These are phyloP conservation scores for Trichoderma pleuroti DNA, from an alignment of 2,329 filamentous ascomycete genomes.

Conservation along the genomic window DNA sequence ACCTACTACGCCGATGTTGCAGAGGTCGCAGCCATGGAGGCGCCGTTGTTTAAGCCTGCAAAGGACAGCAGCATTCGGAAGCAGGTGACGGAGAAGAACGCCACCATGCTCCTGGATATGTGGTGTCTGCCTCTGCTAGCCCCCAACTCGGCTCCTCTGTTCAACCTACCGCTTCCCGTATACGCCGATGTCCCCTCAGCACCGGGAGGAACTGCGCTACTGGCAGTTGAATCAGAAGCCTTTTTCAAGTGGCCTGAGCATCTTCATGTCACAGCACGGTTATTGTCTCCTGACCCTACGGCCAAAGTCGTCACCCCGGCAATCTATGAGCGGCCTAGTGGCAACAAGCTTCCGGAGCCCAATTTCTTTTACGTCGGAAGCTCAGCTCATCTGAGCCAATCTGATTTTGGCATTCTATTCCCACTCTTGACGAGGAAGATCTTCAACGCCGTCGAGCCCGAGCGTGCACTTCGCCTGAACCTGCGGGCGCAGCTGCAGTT, in stretches of 20 bases:
- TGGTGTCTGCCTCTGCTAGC: constrained; percentile 73
- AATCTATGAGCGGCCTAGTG: constrained; percentile 42
- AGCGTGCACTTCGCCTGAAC: constrained; percentile 57
- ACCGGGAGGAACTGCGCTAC: constrained; percentile 55
- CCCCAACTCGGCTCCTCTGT: constrained; percentile 59
- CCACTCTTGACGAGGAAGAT: constrained; percentile 63
- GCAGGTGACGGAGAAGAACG: constrained; percentile 66
- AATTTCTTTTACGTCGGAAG: constrained; percentile 70
- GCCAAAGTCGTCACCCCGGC: constrained; percentile 40
- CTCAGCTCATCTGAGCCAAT: constrained; percentile 79
- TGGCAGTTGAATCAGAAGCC: constrained; percentile 70
- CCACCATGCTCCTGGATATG: constrained; percentile 71
- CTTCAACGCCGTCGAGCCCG: constrained; percentile 55
- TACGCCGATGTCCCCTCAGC: constrained; percentile 53
- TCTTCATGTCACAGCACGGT: constrained; percentile 62
- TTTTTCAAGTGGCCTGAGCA: constrained; percentile 78
- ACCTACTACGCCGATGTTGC: constrained; percentile 62
- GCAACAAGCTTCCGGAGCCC: constrained; percentile 47
- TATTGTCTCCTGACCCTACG: constrained; percentile 57
- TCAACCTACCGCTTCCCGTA: constrained; percentile 68
- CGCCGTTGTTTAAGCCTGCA: constrained; percentile 59
- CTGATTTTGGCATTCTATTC: constrained; percentile 79
- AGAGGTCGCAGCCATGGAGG: constrained; percentile 45
- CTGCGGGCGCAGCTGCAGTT: constrained; percentile 56
- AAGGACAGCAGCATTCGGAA: constrained; percentile 52